Evolutionary conservation across 2,329 filamentous ascomycete species (phyloP).

Genomic region (Gyromitra esculenta): DNA sequence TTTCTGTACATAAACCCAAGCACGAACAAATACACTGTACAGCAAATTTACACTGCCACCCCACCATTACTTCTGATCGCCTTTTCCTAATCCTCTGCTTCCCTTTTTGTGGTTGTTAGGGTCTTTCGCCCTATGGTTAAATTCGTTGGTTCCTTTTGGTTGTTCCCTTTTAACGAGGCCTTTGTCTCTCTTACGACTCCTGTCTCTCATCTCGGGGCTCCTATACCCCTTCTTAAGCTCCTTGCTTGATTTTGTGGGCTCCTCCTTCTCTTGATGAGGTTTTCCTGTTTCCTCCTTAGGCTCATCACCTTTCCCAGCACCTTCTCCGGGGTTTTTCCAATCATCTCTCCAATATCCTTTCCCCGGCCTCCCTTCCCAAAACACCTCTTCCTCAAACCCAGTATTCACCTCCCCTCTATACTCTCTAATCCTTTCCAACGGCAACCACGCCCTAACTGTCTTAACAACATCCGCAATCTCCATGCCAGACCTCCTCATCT

Average conservation of each 20-base stretch:
- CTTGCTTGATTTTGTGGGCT: neutral
- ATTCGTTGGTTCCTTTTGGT: too few relatives aligned
- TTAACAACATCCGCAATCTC: constrained; percentile 34
- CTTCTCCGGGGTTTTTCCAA: too few relatives aligned
- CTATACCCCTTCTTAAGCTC: neutral
- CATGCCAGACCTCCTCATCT: constrained; percentile 29
- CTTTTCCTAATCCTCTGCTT: neutral
- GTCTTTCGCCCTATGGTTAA: too few relatives aligned
- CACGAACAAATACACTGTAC: neutral
- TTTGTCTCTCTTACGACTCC: neutral
- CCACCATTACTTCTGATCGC: neutral
- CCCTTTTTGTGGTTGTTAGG: too few relatives aligned
- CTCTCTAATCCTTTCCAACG: neutral
- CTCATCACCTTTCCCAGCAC: too few relatives aligned
- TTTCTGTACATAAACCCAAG: neutral
- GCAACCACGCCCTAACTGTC: constrained; percentile 21
- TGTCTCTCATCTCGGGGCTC: neutral
- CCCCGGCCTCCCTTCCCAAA: neutral
- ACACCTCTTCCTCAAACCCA: neutral
- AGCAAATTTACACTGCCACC: neutral
- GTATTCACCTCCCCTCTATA: neutral
- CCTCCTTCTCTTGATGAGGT: neutral
- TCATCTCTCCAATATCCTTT: neutral
- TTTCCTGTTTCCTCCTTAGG: neutral
- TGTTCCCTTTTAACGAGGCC: neutral